Evolutionary conservation across 306 rosid genomes (phyloP).

Genomic region (Alnus glutinosa): DNA sequence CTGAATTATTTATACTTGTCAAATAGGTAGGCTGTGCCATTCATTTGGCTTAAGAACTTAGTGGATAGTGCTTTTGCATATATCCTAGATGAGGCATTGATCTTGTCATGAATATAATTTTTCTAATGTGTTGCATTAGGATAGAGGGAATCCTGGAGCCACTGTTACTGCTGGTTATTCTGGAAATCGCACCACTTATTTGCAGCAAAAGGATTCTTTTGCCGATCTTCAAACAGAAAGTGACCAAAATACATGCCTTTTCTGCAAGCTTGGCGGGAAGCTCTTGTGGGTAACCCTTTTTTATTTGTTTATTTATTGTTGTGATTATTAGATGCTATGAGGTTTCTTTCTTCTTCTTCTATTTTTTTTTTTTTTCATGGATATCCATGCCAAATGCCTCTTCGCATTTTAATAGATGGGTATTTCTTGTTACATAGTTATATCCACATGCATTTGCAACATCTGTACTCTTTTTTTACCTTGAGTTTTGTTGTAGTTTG

Average conservation of each 20-base stretch:
- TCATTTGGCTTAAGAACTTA: background rate
- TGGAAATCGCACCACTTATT: slow-evolving; percentile 25
- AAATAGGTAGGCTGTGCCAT: background rate
- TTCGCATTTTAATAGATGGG: background rate
- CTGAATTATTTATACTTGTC: background rate
- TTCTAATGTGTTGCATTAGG: slow-evolving; percentile 47
- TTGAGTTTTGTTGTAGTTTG: background rate
- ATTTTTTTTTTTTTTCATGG: background rate
- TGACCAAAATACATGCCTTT: slow-evolving; percentile 46
- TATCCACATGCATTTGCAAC: background rate
- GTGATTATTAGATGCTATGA: slow-evolving; percentile 14
- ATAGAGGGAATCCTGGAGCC: slow-evolving; percentile 46
- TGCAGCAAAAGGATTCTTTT: slow-evolving; percentile 46
- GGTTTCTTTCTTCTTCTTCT: background rate
- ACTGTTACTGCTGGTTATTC: slow-evolving; percentile 21
- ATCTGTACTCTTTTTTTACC: background rate
- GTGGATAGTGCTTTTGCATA: background rate
- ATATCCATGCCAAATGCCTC: background rate
- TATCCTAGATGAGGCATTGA: slow-evolving; percentile 16
- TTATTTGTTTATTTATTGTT: slow-evolving; percentile 27
- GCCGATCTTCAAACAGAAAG: slow-evolving; percentile 27
- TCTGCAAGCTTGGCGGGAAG: slow-evolving; percentile 65
- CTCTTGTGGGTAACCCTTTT: slow-evolving; percentile 68
- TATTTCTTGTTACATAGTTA: background rate
- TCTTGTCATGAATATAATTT: slow-evolving; percentile 21